Percentiles rank a stretch among this genome's conserved stretches.
These are phyloP conservation scores for Neurospora sublineolata DNA, from an alignment of 495 filamentous ascomycete genomes.

Conservation along the genomic window DNA sequence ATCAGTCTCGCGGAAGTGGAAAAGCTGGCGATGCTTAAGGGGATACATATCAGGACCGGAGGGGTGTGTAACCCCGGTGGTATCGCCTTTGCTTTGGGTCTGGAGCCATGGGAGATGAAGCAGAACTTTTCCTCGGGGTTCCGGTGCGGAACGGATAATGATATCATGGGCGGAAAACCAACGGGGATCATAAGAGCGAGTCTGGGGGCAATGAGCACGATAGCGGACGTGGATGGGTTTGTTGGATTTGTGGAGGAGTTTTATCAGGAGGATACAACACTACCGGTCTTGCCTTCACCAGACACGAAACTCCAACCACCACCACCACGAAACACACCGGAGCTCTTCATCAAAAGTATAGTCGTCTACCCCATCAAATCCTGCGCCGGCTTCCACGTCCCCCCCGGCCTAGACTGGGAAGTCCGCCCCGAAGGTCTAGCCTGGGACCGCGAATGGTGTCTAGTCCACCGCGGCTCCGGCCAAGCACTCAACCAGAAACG, in stretches of 20 bases:
- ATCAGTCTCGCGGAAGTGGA: slow-evolving; percentile 75
- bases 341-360: slow-evolving; percentile 45
- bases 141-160: slow-evolving; percentile 67
- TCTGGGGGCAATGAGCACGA: slow-evolving; percentile 77
- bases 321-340: background rate
- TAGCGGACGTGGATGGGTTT: slow-evolving; percentile 61
- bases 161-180: slow-evolving; percentile 70
- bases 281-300: background rate
- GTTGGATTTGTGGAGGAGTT: slow-evolving; percentile 66
- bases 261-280: slow-evolving; percentile 42
- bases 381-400: slow-evolving; percentile 68
- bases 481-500: slow-evolving; percentile 71
- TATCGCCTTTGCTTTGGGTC: slow-evolving; percentile 52
- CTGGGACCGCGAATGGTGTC: slow-evolving; percentile 92
- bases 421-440: slow-evolving; percentile 65
- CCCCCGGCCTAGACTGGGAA: slow-evolving; percentile 55
- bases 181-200: slow-evolving; percentile 80
- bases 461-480: slow-evolving; percentile 72
- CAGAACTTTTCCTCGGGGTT: slow-evolving; percentile 71
- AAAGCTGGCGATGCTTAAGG: slow-evolving; percentile 63
- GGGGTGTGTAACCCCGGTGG: slow-evolving; percentile 89
- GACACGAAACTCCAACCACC: background rate
- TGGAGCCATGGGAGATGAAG: slow-evolving; percentile 68
- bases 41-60: slow-evolving; percentile 73
- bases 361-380: slow-evolving; percentile 79